phyloP scores from a whole-genome alignment of 2,329 filamentous ascomycete species.

The Blastomyces silverae region DNA sequence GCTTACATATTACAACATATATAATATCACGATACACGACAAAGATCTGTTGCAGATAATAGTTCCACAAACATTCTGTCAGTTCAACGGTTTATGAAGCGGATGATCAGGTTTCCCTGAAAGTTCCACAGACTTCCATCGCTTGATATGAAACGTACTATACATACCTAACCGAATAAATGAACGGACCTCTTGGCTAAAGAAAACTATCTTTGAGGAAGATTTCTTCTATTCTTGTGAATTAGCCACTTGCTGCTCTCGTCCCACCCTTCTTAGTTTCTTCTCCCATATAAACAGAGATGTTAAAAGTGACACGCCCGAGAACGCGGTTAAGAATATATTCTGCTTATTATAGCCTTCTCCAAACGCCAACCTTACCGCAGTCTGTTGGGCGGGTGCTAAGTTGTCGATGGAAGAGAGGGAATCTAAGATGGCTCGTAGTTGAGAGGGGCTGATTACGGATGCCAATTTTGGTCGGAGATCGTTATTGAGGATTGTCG shows the following conservation, averaged over 20 bases:
- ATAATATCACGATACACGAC: slow-evolving; percentile 4
- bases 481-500: slow-evolving; percentile 6
- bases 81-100: not conserved
- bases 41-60: not conserved
- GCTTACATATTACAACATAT: not conserved
- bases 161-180: not conserved
- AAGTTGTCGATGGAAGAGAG: not conserved
- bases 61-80: not conserved
- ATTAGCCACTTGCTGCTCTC: not conserved
- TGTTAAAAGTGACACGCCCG: slow-evolving; percentile 1
- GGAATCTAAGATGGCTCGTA: not conserved
- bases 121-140: not conserved
- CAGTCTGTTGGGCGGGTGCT: not conserved
- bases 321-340: not conserved
- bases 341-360: slow-evolving; percentile 10
- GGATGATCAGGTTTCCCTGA: not conserved
- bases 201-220: not conserved
- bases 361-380: not conserved
- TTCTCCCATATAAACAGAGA: slow-evolving; percentile 1
- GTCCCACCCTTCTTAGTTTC: not conserved
- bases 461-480: not conserved
- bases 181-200: not conserved
- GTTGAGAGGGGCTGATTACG: not conserved
- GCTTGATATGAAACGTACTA: not conserved
- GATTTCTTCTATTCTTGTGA: not conserved